A percentile compares a stretch with the other conserved stretches of the same genome.
Conservation (phyloP, 2,329 filamentous ascomycete genomes). For the Colletotrichum gigasporum region DNA sequence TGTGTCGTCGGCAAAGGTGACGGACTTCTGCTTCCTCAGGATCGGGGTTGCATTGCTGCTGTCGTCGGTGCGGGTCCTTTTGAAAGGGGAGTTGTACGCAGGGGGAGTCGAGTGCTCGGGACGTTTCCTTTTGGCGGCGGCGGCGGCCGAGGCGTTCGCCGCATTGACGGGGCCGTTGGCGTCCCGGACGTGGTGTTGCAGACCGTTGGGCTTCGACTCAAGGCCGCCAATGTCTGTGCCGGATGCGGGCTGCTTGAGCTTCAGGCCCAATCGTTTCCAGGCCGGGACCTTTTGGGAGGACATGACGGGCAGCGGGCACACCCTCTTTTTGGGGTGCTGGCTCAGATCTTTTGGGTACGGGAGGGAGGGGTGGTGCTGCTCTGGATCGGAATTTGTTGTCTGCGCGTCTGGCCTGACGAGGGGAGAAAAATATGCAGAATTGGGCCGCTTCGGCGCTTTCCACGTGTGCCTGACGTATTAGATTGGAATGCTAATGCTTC, state of each 20-base stretch:
- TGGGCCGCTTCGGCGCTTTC: constrained; percentile 25
- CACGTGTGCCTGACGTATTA: constrained; percentile 22
- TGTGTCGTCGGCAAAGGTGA: constrained; percentile 58
- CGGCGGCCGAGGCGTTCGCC: constrained; percentile 30
- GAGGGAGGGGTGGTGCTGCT: constrained; percentile 4
- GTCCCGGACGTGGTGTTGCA: constrained; percentile 31
- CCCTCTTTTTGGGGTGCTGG: constrained; percentile 24
- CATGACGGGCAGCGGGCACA: constrained; percentile 47
- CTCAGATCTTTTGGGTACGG: constrained; percentile 1
- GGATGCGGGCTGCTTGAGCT: constrained; percentile 59
- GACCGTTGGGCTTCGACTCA: constrained; percentile 38
- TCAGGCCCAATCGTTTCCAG: constrained; percentile 71
- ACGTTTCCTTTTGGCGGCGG: constrained; percentile 35
- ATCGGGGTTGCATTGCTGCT: constrained; percentile 31
- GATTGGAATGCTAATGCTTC: constrained; percentile 30
- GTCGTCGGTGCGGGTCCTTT: constrained; percentile 39
- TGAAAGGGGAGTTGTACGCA: constrained; percentile 37
- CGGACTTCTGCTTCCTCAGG: constrained; percentile 52
- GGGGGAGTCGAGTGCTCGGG: constrained; percentile 29
- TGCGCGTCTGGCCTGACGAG: constrained; percentile 24
- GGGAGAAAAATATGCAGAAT: constrained; percentile 4
- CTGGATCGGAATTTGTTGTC: constrained; percentile 23
- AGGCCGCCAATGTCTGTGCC: constrained; percentile 31
- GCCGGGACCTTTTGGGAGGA: constrained; percentile 59
- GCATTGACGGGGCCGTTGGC: constrained; percentile 27